phyloP scores from a whole-genome alignment of 768 basidiomycete genomes.

The Asterophora lycoperdoides region DNA sequence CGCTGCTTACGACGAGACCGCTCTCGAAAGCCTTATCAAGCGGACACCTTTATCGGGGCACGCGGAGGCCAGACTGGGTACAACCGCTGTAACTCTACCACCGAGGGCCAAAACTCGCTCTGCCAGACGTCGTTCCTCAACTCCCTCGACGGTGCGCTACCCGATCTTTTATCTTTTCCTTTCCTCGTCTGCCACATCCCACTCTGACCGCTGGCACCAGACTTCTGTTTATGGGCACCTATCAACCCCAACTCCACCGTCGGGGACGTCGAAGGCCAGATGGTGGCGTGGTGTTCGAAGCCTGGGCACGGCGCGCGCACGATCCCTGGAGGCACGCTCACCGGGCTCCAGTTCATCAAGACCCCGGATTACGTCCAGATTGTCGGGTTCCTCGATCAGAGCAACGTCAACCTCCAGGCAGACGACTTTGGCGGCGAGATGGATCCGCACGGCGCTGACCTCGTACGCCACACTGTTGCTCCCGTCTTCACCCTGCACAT shows the following conservation, averaged over 20 bases:
- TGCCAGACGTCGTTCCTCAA: slow-evolving; percentile 52
- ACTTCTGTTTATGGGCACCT: slow-evolving; percentile 69
- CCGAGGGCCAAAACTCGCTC: slow-evolving; percentile 42
- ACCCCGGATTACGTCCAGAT: slow-evolving; percentile 55
- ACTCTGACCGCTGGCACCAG: slow-evolving; percentile 27
- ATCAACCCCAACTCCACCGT: slow-evolving; percentile 47
- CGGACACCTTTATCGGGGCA: slow-evolving; percentile 15
- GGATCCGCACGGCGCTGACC: too few relatives aligned
- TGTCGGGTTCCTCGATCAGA: slow-evolving; percentile 57
- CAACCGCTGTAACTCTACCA: slow-evolving; percentile 56
- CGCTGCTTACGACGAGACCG: background rate
- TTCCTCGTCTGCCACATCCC: slow-evolving; percentile 6
- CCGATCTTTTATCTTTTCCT: too few relatives aligned
- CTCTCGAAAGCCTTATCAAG: slow-evolving; percentile 8
- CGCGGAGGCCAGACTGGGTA: slow-evolving; percentile 55
- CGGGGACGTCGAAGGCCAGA: slow-evolving; percentile 59
- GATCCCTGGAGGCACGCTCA: slow-evolving; percentile 66
- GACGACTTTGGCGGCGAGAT: slow-evolving; percentile 67
- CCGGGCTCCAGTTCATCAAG: slow-evolving; percentile 54
- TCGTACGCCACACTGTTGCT: slow-evolving; percentile 47
- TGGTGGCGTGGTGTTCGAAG: slow-evolving; percentile 76
- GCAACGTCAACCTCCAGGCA: slow-evolving; percentile 40
- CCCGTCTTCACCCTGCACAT: too few relatives aligned
- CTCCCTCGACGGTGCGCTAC: slow-evolving; percentile 37
- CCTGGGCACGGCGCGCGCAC: slow-evolving; percentile 65